These are phyloP conservation scores for Tuber melanosporum DNA, from an alignment of 495 filamentous ascomycete species.

Conservation along the genomic window DNA sequence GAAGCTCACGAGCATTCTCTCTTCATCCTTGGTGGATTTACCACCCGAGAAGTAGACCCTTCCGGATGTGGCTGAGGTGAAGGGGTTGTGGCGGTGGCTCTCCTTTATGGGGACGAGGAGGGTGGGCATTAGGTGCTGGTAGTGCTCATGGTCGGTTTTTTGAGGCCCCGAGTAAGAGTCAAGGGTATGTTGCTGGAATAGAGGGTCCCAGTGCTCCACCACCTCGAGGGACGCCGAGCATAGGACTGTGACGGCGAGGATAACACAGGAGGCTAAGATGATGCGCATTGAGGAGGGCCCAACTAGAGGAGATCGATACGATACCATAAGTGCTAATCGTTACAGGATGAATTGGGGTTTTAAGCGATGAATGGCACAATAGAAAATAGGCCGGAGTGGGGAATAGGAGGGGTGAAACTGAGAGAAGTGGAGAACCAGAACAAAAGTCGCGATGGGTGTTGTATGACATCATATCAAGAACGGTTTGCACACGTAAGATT, in stretches of 20 bases:
- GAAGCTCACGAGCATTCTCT: neutral
- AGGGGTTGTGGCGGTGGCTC: neutral
- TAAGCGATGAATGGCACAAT: neutral
- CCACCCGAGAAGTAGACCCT: neutral
- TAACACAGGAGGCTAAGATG: neutral
- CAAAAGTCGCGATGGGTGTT: too few species aligned
- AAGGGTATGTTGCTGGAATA: neutral
- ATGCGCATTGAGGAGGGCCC: neutral
- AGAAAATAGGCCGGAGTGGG: neutral
- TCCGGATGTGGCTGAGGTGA: neutral
- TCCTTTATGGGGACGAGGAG: neutral
- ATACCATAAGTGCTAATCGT: neutral
- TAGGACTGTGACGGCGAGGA: neutral
- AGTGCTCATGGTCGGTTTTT: neutral
- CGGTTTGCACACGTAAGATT: neutral
- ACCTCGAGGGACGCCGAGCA: neutral
- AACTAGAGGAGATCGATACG: neutral
- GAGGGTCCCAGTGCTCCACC: neutral
- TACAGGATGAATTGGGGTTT: neutral
- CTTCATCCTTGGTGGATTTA: neutral
- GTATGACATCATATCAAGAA: too few species aligned
- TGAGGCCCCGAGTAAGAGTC: neutral
- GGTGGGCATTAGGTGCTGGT: neutral
- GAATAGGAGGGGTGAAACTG: neutral
- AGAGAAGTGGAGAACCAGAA: neutral